Percentiles rank a stretch among this genome's conserved stretches.
phyloP scores from a whole-genome alignment of 208 protist species.

The Leishmania major region DNA sequence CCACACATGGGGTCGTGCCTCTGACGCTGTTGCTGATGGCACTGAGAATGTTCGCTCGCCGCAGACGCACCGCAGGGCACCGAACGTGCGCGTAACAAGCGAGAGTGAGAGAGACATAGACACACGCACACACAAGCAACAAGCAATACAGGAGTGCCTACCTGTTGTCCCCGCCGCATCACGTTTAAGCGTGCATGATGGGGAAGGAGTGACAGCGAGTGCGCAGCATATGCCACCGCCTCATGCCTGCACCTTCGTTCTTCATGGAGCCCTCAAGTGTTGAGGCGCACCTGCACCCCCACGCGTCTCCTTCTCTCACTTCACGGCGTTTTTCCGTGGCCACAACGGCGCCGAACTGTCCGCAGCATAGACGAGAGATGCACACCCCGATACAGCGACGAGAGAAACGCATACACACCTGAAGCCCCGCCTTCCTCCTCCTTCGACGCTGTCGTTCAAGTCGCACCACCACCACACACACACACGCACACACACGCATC shows the following conservation, averaged over 20 bases:
- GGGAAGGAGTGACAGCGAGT: neutral
- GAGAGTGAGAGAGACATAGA: neutral
- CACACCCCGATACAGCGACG: too few relatives aligned
- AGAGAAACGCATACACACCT: too few relatives aligned
- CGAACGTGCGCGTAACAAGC: neutral
- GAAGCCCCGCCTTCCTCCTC: neutral
- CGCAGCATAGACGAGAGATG: too few relatives aligned
- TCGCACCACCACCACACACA: neutral
- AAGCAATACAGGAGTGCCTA: neutral
- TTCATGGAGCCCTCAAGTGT: neutral
- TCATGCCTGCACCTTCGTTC: neutral
- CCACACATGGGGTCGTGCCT: neutral
- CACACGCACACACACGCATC: neutral
- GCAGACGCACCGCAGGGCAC: neutral
- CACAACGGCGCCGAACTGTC: too few relatives aligned
- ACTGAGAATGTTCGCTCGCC: neutral
- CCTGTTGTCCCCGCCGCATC: neutral
- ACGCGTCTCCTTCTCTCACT: neutral
- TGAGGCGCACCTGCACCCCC: neutral
- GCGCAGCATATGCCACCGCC: neutral
- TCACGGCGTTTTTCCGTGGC: neutral
- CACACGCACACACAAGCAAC: neutral
- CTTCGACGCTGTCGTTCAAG: neutral
- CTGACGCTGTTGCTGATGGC: neutral
- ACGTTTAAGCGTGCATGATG: neutral